phyloP scores from a whole-genome alignment of 2,329 filamentous ascomycete genomes.

The Penicillium sp. region DNA sequence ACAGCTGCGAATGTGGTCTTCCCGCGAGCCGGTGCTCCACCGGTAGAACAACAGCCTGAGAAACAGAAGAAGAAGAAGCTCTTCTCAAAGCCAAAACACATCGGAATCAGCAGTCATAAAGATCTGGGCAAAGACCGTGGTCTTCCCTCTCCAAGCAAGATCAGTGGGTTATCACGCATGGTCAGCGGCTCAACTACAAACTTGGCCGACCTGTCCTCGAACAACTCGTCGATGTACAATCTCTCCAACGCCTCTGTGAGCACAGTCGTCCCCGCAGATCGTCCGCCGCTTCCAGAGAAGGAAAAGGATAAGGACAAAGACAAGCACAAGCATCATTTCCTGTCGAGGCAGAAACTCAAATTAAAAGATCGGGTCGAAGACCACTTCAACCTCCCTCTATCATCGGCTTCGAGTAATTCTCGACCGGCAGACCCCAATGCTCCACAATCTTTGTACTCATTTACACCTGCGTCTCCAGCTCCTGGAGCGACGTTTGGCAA shows the following conservation, averaged over 20 bases:
- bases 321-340: slow-evolving; percentile 61
- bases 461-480: slow-evolving; percentile 63
- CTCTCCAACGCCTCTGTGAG: slow-evolving; percentile 62
- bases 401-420: slow-evolving; percentile 65
- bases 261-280: slow-evolving; percentile 56
- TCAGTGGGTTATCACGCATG: slow-evolving; percentile 54
- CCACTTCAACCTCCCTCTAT: slow-evolving; percentile 57
- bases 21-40: slow-evolving; percentile 49
- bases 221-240: slow-evolving; percentile 59
- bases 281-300: slow-evolving; percentile 41
- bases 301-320: slow-evolving; percentile 45
- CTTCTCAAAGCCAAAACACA: slow-evolving; percentile 67
- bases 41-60: slow-evolving; percentile 50
- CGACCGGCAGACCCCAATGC: slow-evolving; percentile 62
- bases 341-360: slow-evolving; percentile 66
- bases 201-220: slow-evolving; percentile 55
- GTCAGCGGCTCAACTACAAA: slow-evolving; percentile 63
- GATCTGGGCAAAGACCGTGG: slow-evolving; percentile 52
- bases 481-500: slow-evolving; percentile 69
- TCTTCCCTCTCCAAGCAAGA: slow-evolving; percentile 60
- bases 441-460: slow-evolving; percentile 65
- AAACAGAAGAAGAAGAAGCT: slow-evolving; percentile 68
- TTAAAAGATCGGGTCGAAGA: slow-evolving; percentile 60
- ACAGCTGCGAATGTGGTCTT: slow-evolving; percentile 64
- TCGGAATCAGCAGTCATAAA: slow-evolving; percentile 61